Evolutionary conservation across 2,329 filamentous ascomycete genomes (phyloP), one percentile per base, ranked within the genome.

Genomic region (Penicillium sp.): DNA sequence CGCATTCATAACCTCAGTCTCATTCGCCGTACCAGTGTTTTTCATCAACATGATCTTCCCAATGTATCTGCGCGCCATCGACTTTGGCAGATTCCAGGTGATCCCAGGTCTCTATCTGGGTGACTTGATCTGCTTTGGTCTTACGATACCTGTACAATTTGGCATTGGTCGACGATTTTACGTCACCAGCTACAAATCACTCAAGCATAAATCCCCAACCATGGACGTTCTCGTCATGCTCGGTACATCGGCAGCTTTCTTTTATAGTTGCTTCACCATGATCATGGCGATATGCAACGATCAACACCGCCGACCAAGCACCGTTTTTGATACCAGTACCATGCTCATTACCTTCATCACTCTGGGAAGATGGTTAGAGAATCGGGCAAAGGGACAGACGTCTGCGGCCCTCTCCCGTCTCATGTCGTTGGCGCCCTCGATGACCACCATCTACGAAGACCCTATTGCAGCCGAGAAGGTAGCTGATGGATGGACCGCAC

Each of bases 321-420:
- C 93, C 1, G 90, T 97, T 16, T 99, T 99, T 71, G 95, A 99
- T 73, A 99, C 95, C 1, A 97, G 93, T 78, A 97, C 93, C 25
- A 99, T 98, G 95, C 84, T 99, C 55, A 93, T 99, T 75, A 97
- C 93, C 0, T 98, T 99, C 74, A 92, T 97, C 75, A 93, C 90
- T 1, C 80, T 99, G 2, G 92, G 95, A 4, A 89, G 95, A 38
- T 99, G 90, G 80, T 80, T 99, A 19, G 95, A 99, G 78, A 99
- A 98, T 74, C 83, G 89, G 19, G 95, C 95, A 55, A 99, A 98
- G 80, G 95, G 95, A 0, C 92, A 98, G 78, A 99, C 95, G 0
- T 97, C 93, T 5, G 95, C 92, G 73, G 95, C 95, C 0, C 84
- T 99, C 2, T 98, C 94, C 7, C 86, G 89, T 26, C 86, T 99